Evolutionary conservation across 108 stramenopile genomes (phyloP), one percentile per base, ranked within the genome.

Genomic region (Stephanodiscus triporus): DNA sequence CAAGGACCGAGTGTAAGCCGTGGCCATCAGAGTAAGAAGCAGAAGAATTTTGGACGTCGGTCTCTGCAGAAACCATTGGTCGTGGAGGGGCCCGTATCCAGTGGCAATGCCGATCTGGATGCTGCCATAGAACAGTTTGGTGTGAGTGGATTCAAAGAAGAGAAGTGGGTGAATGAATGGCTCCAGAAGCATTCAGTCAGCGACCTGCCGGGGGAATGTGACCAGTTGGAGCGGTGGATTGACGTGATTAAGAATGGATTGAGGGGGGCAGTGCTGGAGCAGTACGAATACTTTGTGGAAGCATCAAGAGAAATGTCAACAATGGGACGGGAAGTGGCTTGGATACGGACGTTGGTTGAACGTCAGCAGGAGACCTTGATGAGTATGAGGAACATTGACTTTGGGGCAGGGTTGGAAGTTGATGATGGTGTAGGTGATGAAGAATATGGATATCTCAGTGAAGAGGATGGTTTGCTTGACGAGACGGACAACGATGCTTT

Each of bases 201-300:
- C 20, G 89, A 94, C 68, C 72, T 88, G 9, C 64, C 77, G 9
- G 53, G 59, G 2, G 80, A 80, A 68, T 88, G 85, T 49, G 72
- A 77, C 16, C 58, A 82, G 29, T 74, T 94, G 79, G 93, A 94
- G 62, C 73, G 87, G 30, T 85, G 84, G 85, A 91, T 91, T 66
- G 77, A 73, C 55, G 78, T 81, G 22, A 90, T 94, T 68, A 94
- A 94, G 72, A 80, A 78, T 32, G 86, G 88, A 54, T 67, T 94
- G 69, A 87, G 89, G 45, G 89, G 85, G 11, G 93, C 93, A 10
- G 90, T 94, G 19, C 75, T 90, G 64, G 93, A 91, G 40, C 93
- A 94, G 63, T 94, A 94, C 68, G 90, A 91, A 68, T 94, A 91
- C 79, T 94, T 94, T 75, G 93, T 94, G 23, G 90, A 94, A 61